Percentiles rank a stretch among this genome's conserved stretches.
phyloP scores from a whole-genome alignment of 1,284 basidiomycete genomes.

The Ganoderma lucidum region DNA sequence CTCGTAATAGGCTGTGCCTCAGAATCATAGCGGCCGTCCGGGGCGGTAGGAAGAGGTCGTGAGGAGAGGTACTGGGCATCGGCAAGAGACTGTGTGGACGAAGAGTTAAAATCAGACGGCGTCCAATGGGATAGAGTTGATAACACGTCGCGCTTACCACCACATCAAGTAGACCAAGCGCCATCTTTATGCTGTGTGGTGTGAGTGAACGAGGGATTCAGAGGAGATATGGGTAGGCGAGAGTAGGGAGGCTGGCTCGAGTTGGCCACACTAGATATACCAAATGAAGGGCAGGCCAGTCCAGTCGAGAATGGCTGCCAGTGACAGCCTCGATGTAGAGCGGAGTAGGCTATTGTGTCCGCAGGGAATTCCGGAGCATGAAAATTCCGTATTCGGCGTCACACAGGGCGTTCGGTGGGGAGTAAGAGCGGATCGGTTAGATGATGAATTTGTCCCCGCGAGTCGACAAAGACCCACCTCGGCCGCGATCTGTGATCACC shows the following conservation, averaged over 20 bases:
- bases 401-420: background rate
- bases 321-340: constrained; percentile 17
- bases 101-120: background rate
- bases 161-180: constrained; percentile 20
- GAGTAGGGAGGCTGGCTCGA: background rate
- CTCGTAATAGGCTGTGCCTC: constrained; percentile 35
- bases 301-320: constrained; percentile 21
- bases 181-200: constrained; percentile 19
- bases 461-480: background rate
- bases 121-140: background rate
- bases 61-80: constrained; percentile 34
- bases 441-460: background rate
- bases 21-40: constrained; percentile 38
- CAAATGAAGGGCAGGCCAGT: constrained; percentile 12
- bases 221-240: background rate
- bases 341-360: constrained; percentile 12
- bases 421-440: constrained; percentile 1
- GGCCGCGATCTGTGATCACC: background rate
- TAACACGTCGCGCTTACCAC: constrained; percentile 22
- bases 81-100: constrained; percentile 27
- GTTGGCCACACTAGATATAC: constrained; percentile 21
- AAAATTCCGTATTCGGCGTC: constrained; percentile 21
- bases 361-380: constrained; percentile 16
- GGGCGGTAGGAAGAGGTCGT: constrained; percentile 34
- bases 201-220: background rate